phyloP scores from a whole-genome alignment of 2,329 filamentous ascomycete genomes.

The Colletotrichum sp. region DNA sequence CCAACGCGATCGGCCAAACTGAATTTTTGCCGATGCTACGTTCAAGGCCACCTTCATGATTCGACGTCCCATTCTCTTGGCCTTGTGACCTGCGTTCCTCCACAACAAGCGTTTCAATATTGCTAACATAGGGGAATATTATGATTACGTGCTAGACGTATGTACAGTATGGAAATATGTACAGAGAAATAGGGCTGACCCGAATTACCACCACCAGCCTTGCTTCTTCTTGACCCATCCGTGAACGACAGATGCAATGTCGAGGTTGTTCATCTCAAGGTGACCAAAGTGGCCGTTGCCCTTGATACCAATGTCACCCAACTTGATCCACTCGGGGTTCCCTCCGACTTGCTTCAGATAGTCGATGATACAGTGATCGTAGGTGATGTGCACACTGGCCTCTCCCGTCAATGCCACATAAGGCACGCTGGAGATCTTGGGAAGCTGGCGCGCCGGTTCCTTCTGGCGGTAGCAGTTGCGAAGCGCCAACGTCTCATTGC shows the following conservation, averaged over 20 bases:
- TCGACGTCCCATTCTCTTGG: background rate
- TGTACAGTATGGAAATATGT: background rate
- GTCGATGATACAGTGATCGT: constrained; percentile 57
- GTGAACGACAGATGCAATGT: constrained; percentile 35
- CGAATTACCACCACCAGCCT: background rate
- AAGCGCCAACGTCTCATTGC: constrained; percentile 22
- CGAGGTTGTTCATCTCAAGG: constrained; percentile 47
- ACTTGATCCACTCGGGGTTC: constrained; percentile 45
- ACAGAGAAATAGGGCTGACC: background rate
- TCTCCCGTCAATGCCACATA: constrained; percentile 52
- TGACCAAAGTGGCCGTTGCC: constrained; percentile 58
- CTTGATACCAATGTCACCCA: constrained; percentile 48
- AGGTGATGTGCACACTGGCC: constrained; percentile 54
- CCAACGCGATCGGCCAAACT: background rate
- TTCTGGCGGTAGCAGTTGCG: constrained; percentile 33
- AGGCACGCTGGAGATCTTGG: constrained; percentile 49
- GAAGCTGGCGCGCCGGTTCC: constrained; percentile 38
- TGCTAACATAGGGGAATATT: background rate
- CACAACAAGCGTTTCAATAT: background rate
- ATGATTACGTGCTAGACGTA: background rate
- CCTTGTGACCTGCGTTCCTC: background rate
- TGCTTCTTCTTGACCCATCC: constrained; percentile 37
- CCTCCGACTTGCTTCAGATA: constrained; percentile 54
- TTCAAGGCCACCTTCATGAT: background rate
- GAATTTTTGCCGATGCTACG: background rate